Conservation (phyloP, 2,329 filamentous ascomycete genomes). For the Nemania sp. region DNA sequence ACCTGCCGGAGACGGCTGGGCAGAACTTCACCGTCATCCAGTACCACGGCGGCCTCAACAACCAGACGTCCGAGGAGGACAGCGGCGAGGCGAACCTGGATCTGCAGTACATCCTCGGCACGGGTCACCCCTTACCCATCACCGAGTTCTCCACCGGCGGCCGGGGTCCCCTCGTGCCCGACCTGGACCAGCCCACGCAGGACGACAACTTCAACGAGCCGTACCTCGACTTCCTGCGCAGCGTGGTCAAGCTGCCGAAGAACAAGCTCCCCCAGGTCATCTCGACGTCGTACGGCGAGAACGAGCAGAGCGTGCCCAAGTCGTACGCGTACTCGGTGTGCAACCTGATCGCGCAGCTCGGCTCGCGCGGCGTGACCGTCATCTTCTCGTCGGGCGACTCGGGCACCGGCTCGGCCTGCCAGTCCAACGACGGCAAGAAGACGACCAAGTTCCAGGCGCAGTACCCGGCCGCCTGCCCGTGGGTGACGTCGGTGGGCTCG, state of each 20-base stretch:
- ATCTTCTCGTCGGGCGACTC: slow-evolving; percentile 65
- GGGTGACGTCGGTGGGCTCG: slow-evolving; percentile 38
- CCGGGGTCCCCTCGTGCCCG: slow-evolving; percentile 27
- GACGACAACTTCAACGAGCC: slow-evolving; percentile 64
- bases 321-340: slow-evolving; percentile 64
- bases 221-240: slow-evolving; percentile 67
- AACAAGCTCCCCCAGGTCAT: slow-evolving; percentile 62
- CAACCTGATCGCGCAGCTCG: slow-evolving; percentile 65
- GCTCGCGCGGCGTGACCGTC: slow-evolving; percentile 64
- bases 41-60: slow-evolving; percentile 26
- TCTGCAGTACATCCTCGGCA: slow-evolving; percentile 28
- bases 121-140: slow-evolving; percentile 27
- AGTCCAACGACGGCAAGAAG: slow-evolving; percentile 52
- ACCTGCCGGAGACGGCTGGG: slow-evolving; percentile 22
- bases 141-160: slow-evolving; percentile 29
- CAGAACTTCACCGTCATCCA: slow-evolving; percentile 29
- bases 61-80: slow-evolving; percentile 22
- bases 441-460: slow-evolving; percentile 56
- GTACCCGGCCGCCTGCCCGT: slow-evolving; percentile 56
- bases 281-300: slow-evolving; percentile 69
- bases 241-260: slow-evolving; percentile 57
- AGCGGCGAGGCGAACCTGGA: slow-evolving; percentile 32
- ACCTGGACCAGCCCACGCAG: slow-evolving; percentile 28
- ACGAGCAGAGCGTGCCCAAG: slow-evolving; percentile 64
- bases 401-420: slow-evolving; percentile 58